A percentile compares a stretch with the other conserved stretches of the same genome.
These are phyloP conservation scores for Tetracentron sinense DNA, from an alignment of 164 flowering plant genomes.

Conservation along the genomic window DNA sequence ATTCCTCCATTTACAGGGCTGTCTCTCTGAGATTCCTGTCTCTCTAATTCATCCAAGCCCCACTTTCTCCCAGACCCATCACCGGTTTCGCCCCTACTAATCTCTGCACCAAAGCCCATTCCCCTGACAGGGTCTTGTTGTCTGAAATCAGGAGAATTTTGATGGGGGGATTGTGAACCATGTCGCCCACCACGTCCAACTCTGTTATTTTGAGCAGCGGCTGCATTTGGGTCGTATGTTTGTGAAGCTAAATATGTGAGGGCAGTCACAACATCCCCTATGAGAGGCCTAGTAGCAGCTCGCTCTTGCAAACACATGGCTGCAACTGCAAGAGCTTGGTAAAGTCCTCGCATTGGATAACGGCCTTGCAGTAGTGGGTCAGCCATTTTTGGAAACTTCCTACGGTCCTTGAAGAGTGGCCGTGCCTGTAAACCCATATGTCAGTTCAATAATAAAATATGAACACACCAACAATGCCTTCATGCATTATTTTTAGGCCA, in stretches of 20 bases:
- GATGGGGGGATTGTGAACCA: constrained; percentile 56
- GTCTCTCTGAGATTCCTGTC: constrained; percentile 43
- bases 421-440: constrained; percentile 54
- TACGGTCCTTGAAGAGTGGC: constrained; percentile 78
- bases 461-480: background rate
- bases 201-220: constrained; percentile 35
- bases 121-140: constrained; percentile 42
- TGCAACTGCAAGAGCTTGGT: constrained; percentile 91
- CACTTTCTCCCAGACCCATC: constrained; percentile 62
- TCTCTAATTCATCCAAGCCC: constrained; percentile 51
- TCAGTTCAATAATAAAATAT: constrained; percentile 2
- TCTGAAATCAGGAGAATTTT: constrained; percentile 65
- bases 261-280: constrained; percentile 88
- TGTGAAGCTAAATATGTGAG: constrained; percentile 79
- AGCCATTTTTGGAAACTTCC: constrained; percentile 86
- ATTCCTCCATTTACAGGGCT: constrained; percentile 53
- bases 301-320: constrained; percentile 96
- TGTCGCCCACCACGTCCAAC: constrained; percentile 31
- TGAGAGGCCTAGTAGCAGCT: constrained; percentile 81
- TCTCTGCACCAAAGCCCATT: constrained; percentile 34
- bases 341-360: constrained; percentile 82
- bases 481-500: background rate
- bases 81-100: constrained; percentile 39
- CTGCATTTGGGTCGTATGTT: constrained; percentile 63
- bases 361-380: constrained; percentile 79